Conservation (phyloP, 1,284 basidiomycete genomes). For the Trametes polyzona region DNA sequence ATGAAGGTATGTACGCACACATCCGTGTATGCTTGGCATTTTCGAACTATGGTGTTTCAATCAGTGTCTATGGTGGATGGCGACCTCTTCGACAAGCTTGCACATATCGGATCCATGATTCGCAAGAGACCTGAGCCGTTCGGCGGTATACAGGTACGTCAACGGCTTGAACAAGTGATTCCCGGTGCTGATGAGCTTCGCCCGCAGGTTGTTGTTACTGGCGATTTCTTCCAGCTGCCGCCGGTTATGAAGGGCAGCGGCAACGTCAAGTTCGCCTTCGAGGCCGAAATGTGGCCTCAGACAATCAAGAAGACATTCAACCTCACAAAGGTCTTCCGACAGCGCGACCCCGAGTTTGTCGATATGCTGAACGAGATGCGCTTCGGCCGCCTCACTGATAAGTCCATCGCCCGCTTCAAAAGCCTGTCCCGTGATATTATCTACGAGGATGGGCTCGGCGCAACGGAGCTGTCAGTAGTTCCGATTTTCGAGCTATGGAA, state of each 20-base stretch:
- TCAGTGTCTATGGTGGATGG: slow-evolving; percentile 96
- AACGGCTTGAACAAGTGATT: neutral
- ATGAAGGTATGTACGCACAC: slow-evolving; percentile 67
- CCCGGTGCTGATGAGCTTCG: neutral
- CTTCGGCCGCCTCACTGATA: slow-evolving; percentile 67
- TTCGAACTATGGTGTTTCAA: neutral
- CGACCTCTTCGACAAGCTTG: slow-evolving; percentile 84
- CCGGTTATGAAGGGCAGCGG: slow-evolving; percentile 70
- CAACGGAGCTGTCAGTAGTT: slow-evolving; percentile 82
- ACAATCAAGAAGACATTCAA: slow-evolving; percentile 61
- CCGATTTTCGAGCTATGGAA: no score
- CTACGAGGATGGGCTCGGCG: slow-evolving; percentile 75
- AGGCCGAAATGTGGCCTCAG: slow-evolving; percentile 74
- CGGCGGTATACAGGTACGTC: slow-evolving; percentile 84
- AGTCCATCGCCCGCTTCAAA: slow-evolving; percentile 66
- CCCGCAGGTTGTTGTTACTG: slow-evolving; percentile 76
- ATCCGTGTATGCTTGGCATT: neutral
- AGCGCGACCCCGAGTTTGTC: slow-evolving; percentile 79
- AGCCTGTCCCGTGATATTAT: slow-evolving; percentile 58
- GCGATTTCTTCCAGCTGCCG: slow-evolving; percentile 94
- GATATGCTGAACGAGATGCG: slow-evolving; percentile 94
- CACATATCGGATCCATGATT: slow-evolving; percentile 63
- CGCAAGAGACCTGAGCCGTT: slow-evolving; percentile 70
- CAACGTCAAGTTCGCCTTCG: slow-evolving; percentile 76
- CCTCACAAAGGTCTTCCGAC: slow-evolving; percentile 68